Base-by-base conservation (phyloP, 768 basidiomycete genomes). In the Lentinus tigrinus region DNA sequence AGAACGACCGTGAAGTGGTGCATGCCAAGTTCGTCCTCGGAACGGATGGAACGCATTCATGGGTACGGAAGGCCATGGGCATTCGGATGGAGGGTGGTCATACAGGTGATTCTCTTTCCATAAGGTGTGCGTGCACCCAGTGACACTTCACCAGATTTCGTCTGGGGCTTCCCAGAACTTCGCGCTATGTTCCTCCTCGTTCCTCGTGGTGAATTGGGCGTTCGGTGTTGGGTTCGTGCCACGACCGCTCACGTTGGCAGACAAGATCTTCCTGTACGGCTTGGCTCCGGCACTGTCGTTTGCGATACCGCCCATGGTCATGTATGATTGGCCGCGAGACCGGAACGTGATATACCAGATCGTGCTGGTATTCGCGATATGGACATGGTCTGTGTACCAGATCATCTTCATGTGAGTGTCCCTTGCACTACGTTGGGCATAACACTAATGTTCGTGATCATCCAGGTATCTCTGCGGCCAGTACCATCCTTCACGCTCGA, bases 271-370 rank as follows among this genome's bases (percentile, higher is more conserved):
- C 70, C 78, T 84, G 64, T 88, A 82, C 67, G 83, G 76, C 17
- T 60, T 88, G 62, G 80, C 83, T 3, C 84, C 89, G 2, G 69
- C 73, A 3, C 69, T 89, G 51, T 87, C 81, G 26, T 69, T 91
- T 21, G 88, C 87, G 1, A 73, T 91, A 36, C 68, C 84, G 27
- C 69, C 83, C 50, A 78, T 91, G 77, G 80, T 91, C 55, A 75
- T 87, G 53, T 87, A 81, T 65, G 86, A 93, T 74, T 85, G 83
- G 77, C 91, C 90, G 2, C 77, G 87, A 42, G 81, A 86, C 59
- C 77, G 81, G 19, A 75, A 76, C 14, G 70, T 74, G 27, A 69
- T 81, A 4, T 92, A 90, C 69, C 91, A 93, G 72, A 48, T 76
- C n/a, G 75, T 81, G 46, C 72, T 91, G 17, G 71, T 77, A 3